phyloP scores from a whole-genome alignment of 352 stramenopile species.

The Phytophthora agathidicida region DNA sequence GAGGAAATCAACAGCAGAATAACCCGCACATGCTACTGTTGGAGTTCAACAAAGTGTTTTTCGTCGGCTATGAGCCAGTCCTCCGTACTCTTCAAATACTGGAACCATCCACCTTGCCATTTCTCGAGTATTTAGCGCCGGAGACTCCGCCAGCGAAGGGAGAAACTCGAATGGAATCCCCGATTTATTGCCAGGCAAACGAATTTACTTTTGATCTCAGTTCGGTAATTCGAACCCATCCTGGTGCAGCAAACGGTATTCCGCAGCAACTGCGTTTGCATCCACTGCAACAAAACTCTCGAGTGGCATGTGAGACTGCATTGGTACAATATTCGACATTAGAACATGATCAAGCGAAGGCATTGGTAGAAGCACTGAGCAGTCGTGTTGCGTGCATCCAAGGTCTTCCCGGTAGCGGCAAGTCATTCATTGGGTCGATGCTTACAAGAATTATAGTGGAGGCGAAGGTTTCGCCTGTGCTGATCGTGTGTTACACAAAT shows the following conservation, averaged over 20 bases:
- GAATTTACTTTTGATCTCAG: slow-evolving; percentile 43
- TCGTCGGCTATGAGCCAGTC: slow-evolving; percentile 54
- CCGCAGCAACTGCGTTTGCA: slow-evolving; percentile 20
- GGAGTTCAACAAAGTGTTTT: slow-evolving; percentile 63
- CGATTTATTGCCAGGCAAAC: slow-evolving; percentile 36
- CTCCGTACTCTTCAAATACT: slow-evolving; percentile 47
- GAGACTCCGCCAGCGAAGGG: slow-evolving; percentile 11
- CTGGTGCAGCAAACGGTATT: not conserved
- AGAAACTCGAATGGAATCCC: slow-evolving; percentile 28
- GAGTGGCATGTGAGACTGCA: slow-evolving; percentile 18
- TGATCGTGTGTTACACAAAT: slow-evolving; percentile 92
- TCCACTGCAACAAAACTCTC: slow-evolving; percentile 22
- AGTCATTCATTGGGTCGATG: slow-evolving; percentile 85
- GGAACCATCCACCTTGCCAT: slow-evolving; percentile 28
- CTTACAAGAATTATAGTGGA: slow-evolving; percentile 74
- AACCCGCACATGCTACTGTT: slow-evolving; percentile 38
- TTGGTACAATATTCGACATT: slow-evolving; percentile 43
- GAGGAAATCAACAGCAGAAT: slow-evolving; percentile 9
- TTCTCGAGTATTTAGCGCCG: slow-evolving; percentile 46
- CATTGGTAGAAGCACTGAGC: slow-evolving; percentile 70
- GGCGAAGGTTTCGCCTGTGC: slow-evolving; percentile 51
- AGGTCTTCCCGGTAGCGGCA: slow-evolving; percentile 80
- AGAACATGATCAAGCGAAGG: slow-evolving; percentile 64
- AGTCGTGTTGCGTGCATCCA: slow-evolving; percentile 81
- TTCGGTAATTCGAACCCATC: slow-evolving; percentile 16